Evolutionary conservation across 805 yeast genomes (phyloP).

Genomic region (Saccharomyces paradoxus): DNA sequence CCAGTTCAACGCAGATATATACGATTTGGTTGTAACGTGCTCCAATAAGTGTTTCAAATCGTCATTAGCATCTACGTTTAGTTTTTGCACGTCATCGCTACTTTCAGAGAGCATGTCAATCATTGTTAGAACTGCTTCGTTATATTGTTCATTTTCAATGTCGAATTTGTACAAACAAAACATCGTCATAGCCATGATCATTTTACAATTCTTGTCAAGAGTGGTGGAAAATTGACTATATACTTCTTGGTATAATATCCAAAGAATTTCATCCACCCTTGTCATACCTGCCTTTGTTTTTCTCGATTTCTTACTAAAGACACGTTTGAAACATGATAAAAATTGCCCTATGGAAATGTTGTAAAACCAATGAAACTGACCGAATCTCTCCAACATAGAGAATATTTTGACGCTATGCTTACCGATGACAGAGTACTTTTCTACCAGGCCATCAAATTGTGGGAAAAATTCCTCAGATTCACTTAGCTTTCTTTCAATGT

Average conservation of each 20-base stretch:
- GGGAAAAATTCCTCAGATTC: slow-evolving; percentile 50
- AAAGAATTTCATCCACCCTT: slow-evolving; percentile 30
- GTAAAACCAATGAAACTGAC: slow-evolving; percentile 44
- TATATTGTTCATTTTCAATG: slow-evolving; percentile 8
- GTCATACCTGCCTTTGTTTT: neutral
- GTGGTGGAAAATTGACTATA: slow-evolving; percentile 42
- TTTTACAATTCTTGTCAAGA: slow-evolving; percentile 37
- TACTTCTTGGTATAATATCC: slow-evolving; percentile 38
- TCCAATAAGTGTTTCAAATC: neutral
- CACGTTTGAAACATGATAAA: slow-evolving; percentile 27
- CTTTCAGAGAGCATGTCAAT: neutral
- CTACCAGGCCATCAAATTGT: slow-evolving; percentile 42
- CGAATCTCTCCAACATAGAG: slow-evolving; percentile 37
- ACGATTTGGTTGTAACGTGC: slow-evolving; percentile 5
- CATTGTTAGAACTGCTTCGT: neutral
- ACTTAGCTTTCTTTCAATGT: slow-evolving; percentile 43
- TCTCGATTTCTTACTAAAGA: slow-evolving; percentile 19
- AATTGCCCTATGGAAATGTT: slow-evolving; percentile 46
- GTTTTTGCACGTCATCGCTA: neutral
- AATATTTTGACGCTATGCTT: slow-evolving; percentile 44
- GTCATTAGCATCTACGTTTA: neutral
- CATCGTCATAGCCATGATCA: slow-evolving; percentile 37
- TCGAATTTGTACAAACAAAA: slow-evolving; percentile 17
- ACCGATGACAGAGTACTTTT: slow-evolving; percentile 48
- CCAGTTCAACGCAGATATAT: slow-evolving; percentile 7